Evolutionary conservation across 495 filamentous ascomycete species (phyloP).

Genomic region (Ramalina intermedia): DNA sequence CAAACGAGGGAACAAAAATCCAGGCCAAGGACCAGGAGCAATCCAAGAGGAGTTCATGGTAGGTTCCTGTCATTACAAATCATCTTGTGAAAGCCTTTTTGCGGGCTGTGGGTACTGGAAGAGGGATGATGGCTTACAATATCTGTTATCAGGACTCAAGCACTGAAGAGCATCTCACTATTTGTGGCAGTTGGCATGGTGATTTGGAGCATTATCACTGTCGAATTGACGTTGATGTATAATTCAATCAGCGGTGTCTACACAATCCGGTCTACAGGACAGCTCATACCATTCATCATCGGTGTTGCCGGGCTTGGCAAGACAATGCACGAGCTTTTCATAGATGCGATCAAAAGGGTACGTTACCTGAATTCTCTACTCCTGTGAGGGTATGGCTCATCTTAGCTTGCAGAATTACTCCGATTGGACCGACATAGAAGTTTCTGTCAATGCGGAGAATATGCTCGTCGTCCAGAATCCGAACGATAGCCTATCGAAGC

Average conservation of each 20-base stretch:
- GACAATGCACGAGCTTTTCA: neutral
- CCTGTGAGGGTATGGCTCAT: too few species aligned
- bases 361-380: too few species aligned
- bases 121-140: neutral
- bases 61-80: neutral
- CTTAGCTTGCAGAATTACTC: too few species aligned
- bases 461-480: too few species aligned
- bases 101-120: too few species aligned
- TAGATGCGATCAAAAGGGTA: neutral
- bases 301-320: slow-evolving; percentile 3
- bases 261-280: slow-evolving; percentile 7
- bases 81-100: too few species aligned
- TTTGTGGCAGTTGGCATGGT: neutral
- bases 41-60: neutral
- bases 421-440: too few species aligned
- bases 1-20: neutral
- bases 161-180: neutral
- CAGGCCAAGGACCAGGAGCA: neutral
- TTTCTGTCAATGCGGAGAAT: too few species aligned
- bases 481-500: too few species aligned
- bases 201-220: neutral
- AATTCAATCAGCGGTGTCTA: slow-evolving; percentile 11
- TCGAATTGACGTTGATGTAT: slow-evolving; percentile 9
- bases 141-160: neutral
- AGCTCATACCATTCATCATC: slow-evolving; percentile 15